Evolutionary conservation across 495 filamentous ascomycete genomes (phyloP), one percentile per base, ranked within the genome.

Genomic region (Bathelium albidoporum): DNA sequence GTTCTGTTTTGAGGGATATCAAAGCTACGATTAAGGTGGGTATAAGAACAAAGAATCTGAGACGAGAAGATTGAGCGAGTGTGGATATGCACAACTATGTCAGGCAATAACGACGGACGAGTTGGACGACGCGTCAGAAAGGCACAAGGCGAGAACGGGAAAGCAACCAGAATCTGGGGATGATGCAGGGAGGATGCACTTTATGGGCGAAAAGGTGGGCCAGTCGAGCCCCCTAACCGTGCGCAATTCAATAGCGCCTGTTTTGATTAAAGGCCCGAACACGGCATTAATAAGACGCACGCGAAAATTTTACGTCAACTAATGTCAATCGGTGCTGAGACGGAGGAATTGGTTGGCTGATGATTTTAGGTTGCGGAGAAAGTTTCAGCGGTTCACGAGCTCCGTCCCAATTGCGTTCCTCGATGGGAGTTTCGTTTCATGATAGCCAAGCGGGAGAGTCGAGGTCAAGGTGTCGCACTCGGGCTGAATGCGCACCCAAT

Each of bases 11-110:
- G 18, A n/a, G 31, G 26, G 59, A 41, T 7, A 31, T 26, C 45
- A 44, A 60, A 66, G 39, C 59, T 64, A 28, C 5, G 26, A 26
- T 20, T 68, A 72, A 59, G 62, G 70, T 10, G 59, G 64, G 62
- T 62, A 62, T 39, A 16, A 18, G 14, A 1, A 0, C 2, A 29
- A 55, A 29, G 49, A 55, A 55, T 55, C 29, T n/a, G 49, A 55
- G 26, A 29, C 7, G 5, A 55, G 4, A 29, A 55, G 24, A 12
- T 55, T 26, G 49, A 55, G 49, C 49, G 49, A 55, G 49, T 29
- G 49, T 55, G 44, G 2, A 55, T 55, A 55, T 28, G 16, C 11
- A n/a, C 16, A 29, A 16, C 24, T 55, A 5, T 1, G 0, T 24
- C 12, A 60, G 58, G 36, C 7, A 36, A 31, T 36, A 31, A 60